Conservation (phyloP, 305 asterid species). For the Euphrasia arctica region DNA sequence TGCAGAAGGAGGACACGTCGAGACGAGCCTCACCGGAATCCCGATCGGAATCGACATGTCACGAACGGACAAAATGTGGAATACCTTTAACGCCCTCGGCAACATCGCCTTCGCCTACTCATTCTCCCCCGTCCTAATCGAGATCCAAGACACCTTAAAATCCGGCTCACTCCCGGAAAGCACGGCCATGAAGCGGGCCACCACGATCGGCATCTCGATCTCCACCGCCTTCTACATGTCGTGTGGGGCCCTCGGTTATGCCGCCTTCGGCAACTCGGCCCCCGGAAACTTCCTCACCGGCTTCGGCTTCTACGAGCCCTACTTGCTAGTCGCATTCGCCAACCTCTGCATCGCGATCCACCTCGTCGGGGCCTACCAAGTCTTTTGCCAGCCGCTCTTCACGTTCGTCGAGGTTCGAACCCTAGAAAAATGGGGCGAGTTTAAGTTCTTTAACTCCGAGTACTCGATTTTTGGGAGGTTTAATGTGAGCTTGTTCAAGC, state of each 20-base stretch:
- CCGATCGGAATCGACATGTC: slow-evolving; percentile 34
- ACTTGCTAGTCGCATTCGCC: slow-evolving; percentile 49
- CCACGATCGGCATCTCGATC: slow-evolving; percentile 30
- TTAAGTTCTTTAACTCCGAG: slow-evolving; percentile 26
- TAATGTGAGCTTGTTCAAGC: slow-evolving; percentile 31
- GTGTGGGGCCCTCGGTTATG: slow-evolving; percentile 46
- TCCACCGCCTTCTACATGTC: slow-evolving; percentile 40
- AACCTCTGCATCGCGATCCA: slow-evolving; percentile 48
- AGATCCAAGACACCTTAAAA: slow-evolving; percentile 57
- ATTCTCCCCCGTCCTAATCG: slow-evolving; percentile 49
- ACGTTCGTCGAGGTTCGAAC: slow-evolving; percentile 35
- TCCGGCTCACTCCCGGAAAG: slow-evolving; percentile 34
- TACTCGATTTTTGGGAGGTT: slow-evolving; percentile 12
- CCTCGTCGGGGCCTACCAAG: slow-evolving; percentile 53
- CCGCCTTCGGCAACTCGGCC: slow-evolving; percentile 53
- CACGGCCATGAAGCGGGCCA: slow-evolving; percentile 42
- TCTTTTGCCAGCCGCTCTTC: slow-evolving; percentile 40
- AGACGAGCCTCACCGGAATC: slow-evolving; percentile 44
- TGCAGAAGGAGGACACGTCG: slow-evolving; percentile 27
- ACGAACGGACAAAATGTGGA: slow-evolving; percentile 52
- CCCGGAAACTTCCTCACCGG: slow-evolving; percentile 56
- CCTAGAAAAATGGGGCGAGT: slow-evolving; percentile 30
- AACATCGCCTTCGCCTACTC: slow-evolving; percentile 65
- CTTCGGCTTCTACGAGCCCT: slow-evolving; percentile 55
- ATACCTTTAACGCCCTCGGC: slow-evolving; percentile 53